Conservation (phyloP, 148 eudicot genomes). For the Agrostemma githago region DNA sequence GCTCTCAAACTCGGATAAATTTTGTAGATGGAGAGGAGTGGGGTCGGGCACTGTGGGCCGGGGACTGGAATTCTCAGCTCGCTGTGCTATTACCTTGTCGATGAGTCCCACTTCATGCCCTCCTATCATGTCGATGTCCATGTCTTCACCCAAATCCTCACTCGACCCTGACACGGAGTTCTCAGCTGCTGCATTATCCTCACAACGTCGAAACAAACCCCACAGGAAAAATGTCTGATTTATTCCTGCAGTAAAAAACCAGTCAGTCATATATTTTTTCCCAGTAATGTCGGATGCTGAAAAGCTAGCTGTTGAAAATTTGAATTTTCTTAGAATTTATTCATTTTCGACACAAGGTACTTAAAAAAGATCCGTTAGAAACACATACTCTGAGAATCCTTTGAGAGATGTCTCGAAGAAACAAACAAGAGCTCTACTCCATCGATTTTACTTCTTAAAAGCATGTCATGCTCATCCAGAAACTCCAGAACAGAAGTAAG, state of each 20-base stretch:
- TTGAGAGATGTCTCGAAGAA: conserved; percentile 48
- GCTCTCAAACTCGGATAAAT: neutral
- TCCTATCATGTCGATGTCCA: conserved; percentile 60
- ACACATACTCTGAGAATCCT: conserved; percentile 45
- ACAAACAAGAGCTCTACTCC: conserved; percentile 53
- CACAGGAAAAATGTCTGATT: conserved; percentile 30
- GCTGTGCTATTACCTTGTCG: conserved; percentile 15
- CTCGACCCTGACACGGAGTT: neutral
- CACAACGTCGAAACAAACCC: conserved; percentile 30
- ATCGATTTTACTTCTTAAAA: conserved; percentile 38
- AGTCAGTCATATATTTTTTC: neutral
- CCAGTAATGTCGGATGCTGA: neutral
- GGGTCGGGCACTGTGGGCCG: neutral
- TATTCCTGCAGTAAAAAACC: conserved; percentile 26
- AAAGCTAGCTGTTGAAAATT: neutral
- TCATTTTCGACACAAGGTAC: too few relatives aligned
- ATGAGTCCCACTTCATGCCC: conserved; percentile 34
- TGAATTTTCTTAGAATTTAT: too few relatives aligned
- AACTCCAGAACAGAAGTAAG: conserved; percentile 32
- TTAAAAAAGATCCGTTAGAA: neutral
- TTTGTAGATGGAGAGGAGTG: neutral
- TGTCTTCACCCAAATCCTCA: conserved; percentile 21
- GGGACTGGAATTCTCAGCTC: neutral
- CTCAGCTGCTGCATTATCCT: neutral
- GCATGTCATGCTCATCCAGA: conserved; percentile 31